These are phyloP conservation scores for Paraphaeosphaeria minitans DNA, from an alignment of 2,329 filamentous ascomycete genomes.

Conservation along the genomic window DNA sequence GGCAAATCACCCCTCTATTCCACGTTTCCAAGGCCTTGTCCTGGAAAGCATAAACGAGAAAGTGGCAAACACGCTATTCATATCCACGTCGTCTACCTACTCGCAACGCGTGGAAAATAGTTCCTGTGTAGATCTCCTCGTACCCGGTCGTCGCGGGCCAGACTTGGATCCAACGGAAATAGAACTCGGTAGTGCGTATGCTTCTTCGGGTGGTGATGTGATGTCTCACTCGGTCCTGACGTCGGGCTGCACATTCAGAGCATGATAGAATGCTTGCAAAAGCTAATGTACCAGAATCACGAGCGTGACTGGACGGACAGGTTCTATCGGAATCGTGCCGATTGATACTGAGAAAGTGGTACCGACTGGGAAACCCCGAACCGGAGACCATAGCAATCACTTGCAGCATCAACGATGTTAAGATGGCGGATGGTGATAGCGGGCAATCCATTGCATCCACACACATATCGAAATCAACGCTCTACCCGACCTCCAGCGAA, in stretches of 20 bases:
- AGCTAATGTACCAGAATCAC: neutral
- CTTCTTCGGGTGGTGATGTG: neutral
- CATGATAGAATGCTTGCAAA: neutral
- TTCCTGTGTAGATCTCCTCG: neutral
- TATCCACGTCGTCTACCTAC: neutral
- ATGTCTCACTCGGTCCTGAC: neutral
- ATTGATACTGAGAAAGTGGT: neutral
- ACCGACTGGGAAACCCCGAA: neutral
- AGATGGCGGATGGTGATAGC: neutral
- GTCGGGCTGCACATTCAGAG: neutral
- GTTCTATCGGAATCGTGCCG: neutral
- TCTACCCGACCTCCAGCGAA: neutral
- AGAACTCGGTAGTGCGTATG: neutral
- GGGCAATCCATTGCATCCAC: neutral
- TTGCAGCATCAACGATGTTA: neutral
- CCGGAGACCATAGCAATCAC: neutral
- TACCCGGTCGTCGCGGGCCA: neutral
- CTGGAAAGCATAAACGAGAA: neutral
- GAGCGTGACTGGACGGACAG: neutral
- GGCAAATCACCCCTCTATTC: slow-evolving; percentile 14
- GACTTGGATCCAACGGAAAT: neutral
- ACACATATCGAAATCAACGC: neutral
- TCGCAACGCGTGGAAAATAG: neutral
- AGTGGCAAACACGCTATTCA: slow-evolving; percentile 3
- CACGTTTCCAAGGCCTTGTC: slow-evolving; percentile 1